These are phyloP conservation scores for Aspergillus uvarum DNA, from an alignment of 2,329 filamentous ascomycete genomes.

Conservation along the genomic window DNA sequence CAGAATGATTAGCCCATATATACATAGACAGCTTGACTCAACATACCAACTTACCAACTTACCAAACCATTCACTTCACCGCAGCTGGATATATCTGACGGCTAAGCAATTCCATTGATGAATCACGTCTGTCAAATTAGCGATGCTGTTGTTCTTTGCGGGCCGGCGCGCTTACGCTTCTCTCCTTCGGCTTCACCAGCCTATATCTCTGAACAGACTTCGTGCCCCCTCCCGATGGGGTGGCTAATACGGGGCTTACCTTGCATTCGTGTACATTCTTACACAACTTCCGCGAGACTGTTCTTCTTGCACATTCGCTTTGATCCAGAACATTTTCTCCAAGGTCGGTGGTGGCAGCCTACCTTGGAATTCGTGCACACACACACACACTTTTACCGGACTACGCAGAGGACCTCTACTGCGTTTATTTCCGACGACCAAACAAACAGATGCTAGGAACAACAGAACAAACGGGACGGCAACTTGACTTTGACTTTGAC, in stretches of 20 bases:
- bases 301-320: not conserved
- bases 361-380: not conserved
- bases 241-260: not conserved
- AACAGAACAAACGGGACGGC: not conserved
- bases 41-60: not conserved
- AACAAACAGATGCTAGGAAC: not conserved
- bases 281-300: constrained; percentile 1
- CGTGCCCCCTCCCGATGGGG: not conserved
- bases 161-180: constrained; percentile 1
- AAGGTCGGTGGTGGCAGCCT: not conserved
- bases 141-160: constrained; percentile 23
- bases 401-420: not conserved
- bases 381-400: not conserved
- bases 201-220: constrained; percentile 16
- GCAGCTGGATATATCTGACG: constrained; percentile 25
- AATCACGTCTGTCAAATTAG: constrained; percentile 22
- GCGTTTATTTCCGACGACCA: not conserved
- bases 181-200: constrained; percentile 19
- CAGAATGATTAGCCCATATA: constrained; percentile 24
- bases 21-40: constrained; percentile 25
- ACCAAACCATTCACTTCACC: constrained; percentile 13
- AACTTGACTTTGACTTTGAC: not conserved
- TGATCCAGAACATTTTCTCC: not conserved
- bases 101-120: constrained; percentile 15
- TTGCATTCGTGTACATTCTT: constrained; percentile 20